Base-by-base conservation (phyloP, 305 asterid genomes). In the Fraxinus dipetala region DNA sequence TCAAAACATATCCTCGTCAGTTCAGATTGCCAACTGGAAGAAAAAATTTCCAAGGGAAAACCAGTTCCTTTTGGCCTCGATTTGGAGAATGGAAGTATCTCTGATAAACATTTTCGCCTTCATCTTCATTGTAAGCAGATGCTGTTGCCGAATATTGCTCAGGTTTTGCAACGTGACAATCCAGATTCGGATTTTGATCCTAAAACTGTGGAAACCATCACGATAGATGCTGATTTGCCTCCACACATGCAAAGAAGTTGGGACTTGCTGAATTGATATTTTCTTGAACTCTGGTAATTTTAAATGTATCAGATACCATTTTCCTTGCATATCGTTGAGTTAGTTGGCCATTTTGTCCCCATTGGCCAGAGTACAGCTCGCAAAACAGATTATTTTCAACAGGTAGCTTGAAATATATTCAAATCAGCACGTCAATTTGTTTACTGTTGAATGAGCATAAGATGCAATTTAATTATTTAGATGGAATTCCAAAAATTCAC, bases 71-170 rank as follows among this genome's bases (percentile, higher is more conserved):
- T 85, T 76, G 92, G 83, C 84, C 87, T 85, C 45, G 86, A 89
- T 82, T 81, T 88, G 85, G 92, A 86, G 76, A 88, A 81, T 76
- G 99, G 98, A 84, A 90, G 91, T 84, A 63, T 92, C 77, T 86
- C 86, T 1, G 98, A 93, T 70, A 91, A 86, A 86, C 93, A 91
- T 34, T 88, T 91, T 51, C 84, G 72, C 73, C 98, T 96, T 78
- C 98, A 94, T 89, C 98, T 96, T 84, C 99, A 96, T 80, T 96
- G 98, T 76, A 96, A 88, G 88, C 91, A 92, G 86, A 90, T 94
- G 90, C 80, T 85, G 75, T 87, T 96, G 83, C 99, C 98, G 26
- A 85, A 92, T 78, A 87, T 96, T 30, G 90, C 95, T 78, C 45
- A 36, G 73, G 91, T 87, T 76, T 73, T 90, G 87, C 86, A 83